Percentiles rank a stretch among this genome's conserved stretches.
These are phyloP conservation scores for Cyclotella choctawhatcheeana DNA, from an alignment of 108 stramenopile genomes.

Conservation along the genomic window DNA sequence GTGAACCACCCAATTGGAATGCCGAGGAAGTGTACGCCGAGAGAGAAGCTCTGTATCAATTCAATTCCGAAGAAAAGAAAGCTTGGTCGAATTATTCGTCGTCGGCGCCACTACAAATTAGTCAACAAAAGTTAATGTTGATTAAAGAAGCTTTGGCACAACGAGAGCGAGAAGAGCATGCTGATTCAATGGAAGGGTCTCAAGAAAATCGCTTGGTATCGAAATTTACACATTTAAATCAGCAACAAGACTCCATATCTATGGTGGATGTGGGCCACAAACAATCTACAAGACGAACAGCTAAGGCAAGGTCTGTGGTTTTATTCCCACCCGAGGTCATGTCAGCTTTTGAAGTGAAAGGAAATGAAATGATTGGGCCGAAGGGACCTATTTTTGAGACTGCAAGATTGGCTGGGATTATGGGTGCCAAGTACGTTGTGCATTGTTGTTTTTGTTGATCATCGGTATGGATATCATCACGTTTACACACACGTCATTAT, in stretches of 20 bases:
- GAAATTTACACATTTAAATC: constrained; percentile 67
- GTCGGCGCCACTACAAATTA: constrained; percentile 20
- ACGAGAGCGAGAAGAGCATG: neutral
- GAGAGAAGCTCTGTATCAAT: constrained; percentile 71
- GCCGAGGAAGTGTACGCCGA: constrained; percentile 59
- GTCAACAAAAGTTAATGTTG: constrained; percentile 27
- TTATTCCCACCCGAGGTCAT: constrained; percentile 69
- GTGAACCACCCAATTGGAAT: constrained; percentile 25
- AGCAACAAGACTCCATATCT: constrained; percentile 50
- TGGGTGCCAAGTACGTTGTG: constrained; percentile 82
- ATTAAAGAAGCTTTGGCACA: constrained; percentile 24
- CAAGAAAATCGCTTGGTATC: no score
- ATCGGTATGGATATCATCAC: constrained; percentile 2
- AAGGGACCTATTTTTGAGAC: constrained; percentile 88
- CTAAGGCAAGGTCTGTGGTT: constrained; percentile 68
- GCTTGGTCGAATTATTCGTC: constrained; percentile 60
- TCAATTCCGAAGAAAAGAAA: constrained; percentile 63
- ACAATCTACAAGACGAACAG: constrained; percentile 58
- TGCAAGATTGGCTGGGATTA: constrained; percentile 85
- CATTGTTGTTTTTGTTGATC: constrained; percentile 9
- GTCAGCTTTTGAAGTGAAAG: constrained; percentile 49
- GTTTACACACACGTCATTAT: no score
- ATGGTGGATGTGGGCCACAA: constrained; percentile 90
- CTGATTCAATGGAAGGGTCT: neutral
- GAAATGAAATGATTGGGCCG: constrained; percentile 72